A percentile compares a stretch with the other conserved stretches of the same genome.
Conservation (phyloP, 2,329 filamentous ascomycete species). For the Trichoderma koningiopsis region DNA sequence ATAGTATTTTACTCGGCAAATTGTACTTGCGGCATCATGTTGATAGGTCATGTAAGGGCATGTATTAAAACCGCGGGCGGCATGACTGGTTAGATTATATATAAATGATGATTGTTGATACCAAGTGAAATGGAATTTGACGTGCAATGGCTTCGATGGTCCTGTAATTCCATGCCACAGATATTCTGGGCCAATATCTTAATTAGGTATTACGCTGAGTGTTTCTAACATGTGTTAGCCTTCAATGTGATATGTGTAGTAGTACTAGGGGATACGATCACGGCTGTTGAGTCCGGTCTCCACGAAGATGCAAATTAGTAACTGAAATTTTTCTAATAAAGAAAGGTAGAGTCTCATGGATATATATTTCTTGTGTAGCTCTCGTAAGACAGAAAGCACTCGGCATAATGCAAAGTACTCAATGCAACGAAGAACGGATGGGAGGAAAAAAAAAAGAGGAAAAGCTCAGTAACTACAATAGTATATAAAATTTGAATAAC, state of each 20-base stretch:
- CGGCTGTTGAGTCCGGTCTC: not conserved
- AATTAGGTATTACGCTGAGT: not conserved
- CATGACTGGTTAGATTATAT: slow-evolving; percentile 31
- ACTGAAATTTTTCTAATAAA: not conserved
- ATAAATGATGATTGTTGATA: slow-evolving; percentile 17
- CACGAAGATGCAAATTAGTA: not conserved
- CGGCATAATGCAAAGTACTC: too few relatives aligned
- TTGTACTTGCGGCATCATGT: slow-evolving; percentile 31
- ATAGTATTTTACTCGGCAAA: slow-evolving; percentile 29
- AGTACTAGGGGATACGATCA: not conserved
- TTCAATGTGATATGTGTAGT: too few relatives aligned
- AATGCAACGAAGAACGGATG: too few relatives aligned
- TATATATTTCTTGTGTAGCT: not conserved
- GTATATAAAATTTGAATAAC: not conserved
- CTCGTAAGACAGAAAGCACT: too few relatives aligned
- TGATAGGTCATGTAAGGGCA: slow-evolving; percentile 29
- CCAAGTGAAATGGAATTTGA: not conserved
- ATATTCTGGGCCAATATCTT: not conserved
- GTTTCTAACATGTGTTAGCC: not conserved
- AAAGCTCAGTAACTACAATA: not conserved
- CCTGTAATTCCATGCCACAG: not conserved
- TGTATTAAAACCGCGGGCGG: slow-evolving; percentile 29
- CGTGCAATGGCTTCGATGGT: not conserved
- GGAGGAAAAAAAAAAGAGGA: too few relatives aligned
- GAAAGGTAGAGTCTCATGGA: not conserved